Evolutionary conservation across 1,139 yeast genomes (phyloP), one percentile per base, ranked within the genome.

Genomic region (Blastobotrys elegans): DNA sequence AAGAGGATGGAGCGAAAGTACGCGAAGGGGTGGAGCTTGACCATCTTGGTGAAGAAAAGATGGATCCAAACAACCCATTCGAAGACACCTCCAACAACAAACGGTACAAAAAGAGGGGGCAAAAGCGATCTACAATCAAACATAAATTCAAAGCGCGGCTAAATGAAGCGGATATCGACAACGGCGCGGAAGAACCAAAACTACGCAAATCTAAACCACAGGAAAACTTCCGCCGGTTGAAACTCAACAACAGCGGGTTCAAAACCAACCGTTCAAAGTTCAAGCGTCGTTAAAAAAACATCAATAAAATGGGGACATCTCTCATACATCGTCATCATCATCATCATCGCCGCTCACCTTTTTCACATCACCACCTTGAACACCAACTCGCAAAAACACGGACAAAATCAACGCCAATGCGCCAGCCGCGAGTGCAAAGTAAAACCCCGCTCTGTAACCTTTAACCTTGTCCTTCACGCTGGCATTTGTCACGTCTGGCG

Each of bases 121-220:
- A 77, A 44, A 83, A 82, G 66, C 68, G 90, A 59, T 76, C 80
- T 2, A 81, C 88, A 0, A 70, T 83, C 54, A 70, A 83, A 49
- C 79, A 77, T 61, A 77, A 75, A 50, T 73, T 82, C 63, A 75
- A 73, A 51, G 79, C 82, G 1, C 59, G 72, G 10, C 59, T 62
- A 3, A 47, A 48, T 39, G 48, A 48, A 22, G 49, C 43, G 24
- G 52, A 48, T 30, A 39, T 48, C 6, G 40, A 43, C 8, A 31
- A 33, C 8, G 50, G 33, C 20, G 34, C 14, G 6, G 21, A 16
- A 13, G 24, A 20, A 30, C 16, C 21, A 6, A 34, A 14, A 27
- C 11, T 35, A 7, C 30, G 20, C 3, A 14, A 37, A 3, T 36
- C 17, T 6, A 43, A 43, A 20, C 30, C 41, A 5, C 21, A 36